Conservation (phyloP, 371 early-diverging fungal genomes). For the Mucor indicus region DNA sequence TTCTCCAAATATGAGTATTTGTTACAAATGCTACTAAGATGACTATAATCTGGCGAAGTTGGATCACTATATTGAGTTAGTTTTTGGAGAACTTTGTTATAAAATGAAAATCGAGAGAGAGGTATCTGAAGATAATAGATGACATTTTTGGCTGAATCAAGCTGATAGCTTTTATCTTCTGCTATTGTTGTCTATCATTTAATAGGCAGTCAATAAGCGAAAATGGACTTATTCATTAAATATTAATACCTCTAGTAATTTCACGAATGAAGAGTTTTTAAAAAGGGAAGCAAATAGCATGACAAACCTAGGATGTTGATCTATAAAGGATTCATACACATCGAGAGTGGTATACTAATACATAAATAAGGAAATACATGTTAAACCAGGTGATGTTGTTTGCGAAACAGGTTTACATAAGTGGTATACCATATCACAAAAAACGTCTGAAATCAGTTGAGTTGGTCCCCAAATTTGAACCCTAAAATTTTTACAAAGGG, state of each 20-base stretch:
- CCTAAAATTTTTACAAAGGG: constrained; percentile 9
- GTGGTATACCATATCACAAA: constrained; percentile 5
- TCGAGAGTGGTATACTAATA: constrained; percentile 5
- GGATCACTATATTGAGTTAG: constrained; percentile 17
- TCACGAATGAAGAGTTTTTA: constrained; percentile 19
- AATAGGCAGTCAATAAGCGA: too few species aligned
- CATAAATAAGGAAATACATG: neutral
- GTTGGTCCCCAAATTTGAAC: constrained; percentile 37
- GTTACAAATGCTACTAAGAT: neutral
- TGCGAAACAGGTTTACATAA: too few species aligned
- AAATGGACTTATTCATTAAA: too few species aligned
- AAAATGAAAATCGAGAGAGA: constrained; percentile 4
- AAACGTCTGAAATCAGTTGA: constrained; percentile 32
- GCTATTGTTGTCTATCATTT: too few species aligned
- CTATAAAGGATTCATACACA: constrained; percentile 16
- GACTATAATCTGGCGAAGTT: constrained; percentile 20
- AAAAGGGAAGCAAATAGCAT: constrained; percentile 23
- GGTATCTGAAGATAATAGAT: constrained; percentile 14
- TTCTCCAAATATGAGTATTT: constrained; percentile 7
- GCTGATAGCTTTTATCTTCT: too few species aligned
- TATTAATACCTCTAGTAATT: constrained; percentile 22
- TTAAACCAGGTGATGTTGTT: too few species aligned
- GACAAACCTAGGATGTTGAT: constrained; percentile 12
- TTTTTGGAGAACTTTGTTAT: constrained; percentile 9
- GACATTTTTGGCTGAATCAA: neutral